Evolutionary conservation across 805 yeast genomes (phyloP).

Genomic region (Kluyveromyces starmeri): DNA sequence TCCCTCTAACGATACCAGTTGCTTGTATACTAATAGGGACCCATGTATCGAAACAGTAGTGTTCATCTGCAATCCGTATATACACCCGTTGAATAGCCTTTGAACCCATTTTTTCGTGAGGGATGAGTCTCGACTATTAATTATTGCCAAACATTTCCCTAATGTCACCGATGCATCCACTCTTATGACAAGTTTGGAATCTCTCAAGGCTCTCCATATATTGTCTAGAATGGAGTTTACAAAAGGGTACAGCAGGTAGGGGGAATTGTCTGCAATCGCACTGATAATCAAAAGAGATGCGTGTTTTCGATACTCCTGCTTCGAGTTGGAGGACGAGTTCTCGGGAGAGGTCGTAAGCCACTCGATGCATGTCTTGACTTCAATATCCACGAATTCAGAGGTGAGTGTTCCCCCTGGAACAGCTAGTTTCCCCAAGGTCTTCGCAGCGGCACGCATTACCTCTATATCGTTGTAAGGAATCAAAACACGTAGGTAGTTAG

Average conservation of each 20-base stretch:
- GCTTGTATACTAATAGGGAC: slow-evolving; percentile 71
- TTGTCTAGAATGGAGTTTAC: slow-evolving; percentile 71
- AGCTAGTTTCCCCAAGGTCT: slow-evolving; percentile 80
- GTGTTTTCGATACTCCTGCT: slow-evolving; percentile 78
- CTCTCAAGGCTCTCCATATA: slow-evolving; percentile 83
- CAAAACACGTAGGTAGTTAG: slow-evolving; percentile 76
- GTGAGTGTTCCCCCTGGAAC: slow-evolving; percentile 84
- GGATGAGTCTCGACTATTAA: slow-evolving; percentile 67
- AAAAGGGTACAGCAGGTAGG: slow-evolving; percentile 71
- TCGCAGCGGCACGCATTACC: slow-evolving; percentile 81
- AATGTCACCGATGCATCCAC: slow-evolving; percentile 78
- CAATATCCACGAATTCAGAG: slow-evolving; percentile 87
- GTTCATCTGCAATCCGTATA: slow-evolving; percentile 43
- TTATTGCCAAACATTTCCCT: slow-evolving; percentile 67
- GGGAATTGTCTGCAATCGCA: slow-evolving; percentile 79
- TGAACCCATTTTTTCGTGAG: slow-evolving; percentile 69
- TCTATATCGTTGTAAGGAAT: slow-evolving; percentile 75
- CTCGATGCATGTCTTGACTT: slow-evolving; percentile 81
- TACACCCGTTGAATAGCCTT: slow-evolving; percentile 59
- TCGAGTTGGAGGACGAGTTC: slow-evolving; percentile 40
- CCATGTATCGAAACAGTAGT: slow-evolving; percentile 78
- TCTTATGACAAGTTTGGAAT: slow-evolving; percentile 64
- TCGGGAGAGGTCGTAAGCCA: slow-evolving; percentile 62
- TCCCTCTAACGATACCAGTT: slow-evolving; percentile 63
- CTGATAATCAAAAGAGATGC: slow-evolving; percentile 81